These are phyloP conservation scores for Pichia cactophila DNA, from an alignment of 1,139 yeast species.

Conservation along the genomic window DNA sequence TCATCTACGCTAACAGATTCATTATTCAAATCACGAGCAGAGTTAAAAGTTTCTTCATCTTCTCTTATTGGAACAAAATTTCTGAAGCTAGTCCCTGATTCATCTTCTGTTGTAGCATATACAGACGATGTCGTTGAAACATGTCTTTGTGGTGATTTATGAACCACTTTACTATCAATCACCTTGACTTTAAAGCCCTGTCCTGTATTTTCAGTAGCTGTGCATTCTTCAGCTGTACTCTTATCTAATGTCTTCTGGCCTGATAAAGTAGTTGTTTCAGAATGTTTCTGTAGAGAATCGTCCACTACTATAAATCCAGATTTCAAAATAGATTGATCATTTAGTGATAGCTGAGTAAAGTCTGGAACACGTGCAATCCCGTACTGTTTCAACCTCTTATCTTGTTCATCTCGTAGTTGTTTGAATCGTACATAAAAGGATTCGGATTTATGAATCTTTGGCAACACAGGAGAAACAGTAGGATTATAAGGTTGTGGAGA, in stretches of 20 bases:
- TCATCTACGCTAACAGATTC: neutral
- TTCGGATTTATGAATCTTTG: conserved; percentile 3
- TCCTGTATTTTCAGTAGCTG: neutral
- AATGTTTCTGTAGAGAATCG: neutral
- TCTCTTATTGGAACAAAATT: neutral
- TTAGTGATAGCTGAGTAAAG: neutral
- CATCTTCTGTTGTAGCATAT: neutral
- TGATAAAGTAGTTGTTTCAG: neutral
- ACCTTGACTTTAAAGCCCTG: neutral
- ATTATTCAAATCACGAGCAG: neutral
- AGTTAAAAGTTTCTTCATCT: neutral
- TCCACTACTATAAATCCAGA: neutral
- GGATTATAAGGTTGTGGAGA: neutral
- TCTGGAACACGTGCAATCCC: conserved; percentile 15
- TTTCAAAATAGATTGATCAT: neutral
- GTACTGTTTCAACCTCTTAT: conserved; percentile 7
- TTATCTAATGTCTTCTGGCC: neutral
- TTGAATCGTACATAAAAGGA: conserved; percentile 17
- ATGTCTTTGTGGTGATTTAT: neutral
- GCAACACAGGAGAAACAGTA: neutral
- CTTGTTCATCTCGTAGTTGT: conserved; percentile 15
- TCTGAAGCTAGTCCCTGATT: neutral
- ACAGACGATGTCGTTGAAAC: neutral
- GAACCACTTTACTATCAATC: neutral
- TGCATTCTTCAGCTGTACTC: neutral